Evolutionary conservation across 345 rosid genomes (phyloP).

Genomic region (Hibiscus tridactylites): DNA sequence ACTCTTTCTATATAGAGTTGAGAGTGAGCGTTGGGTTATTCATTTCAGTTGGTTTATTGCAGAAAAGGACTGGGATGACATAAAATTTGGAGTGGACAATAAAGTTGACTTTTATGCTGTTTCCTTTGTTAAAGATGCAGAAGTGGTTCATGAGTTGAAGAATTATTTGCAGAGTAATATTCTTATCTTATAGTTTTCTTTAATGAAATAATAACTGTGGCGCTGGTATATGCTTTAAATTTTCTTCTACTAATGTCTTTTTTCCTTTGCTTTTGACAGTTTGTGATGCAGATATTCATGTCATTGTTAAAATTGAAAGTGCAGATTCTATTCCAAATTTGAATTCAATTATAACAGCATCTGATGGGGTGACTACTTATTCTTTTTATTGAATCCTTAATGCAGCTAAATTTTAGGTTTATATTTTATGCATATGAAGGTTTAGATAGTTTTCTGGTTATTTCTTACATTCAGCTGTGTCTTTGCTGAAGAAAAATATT

Average conservation of each 20-base stretch:
- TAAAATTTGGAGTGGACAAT: conserved; percentile 95
- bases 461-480: neutral
- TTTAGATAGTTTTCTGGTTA: neutral
- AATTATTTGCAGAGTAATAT: conserved; percentile 65
- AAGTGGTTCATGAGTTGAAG: conserved; percentile 97
- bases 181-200: neutral
- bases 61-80: conserved; percentile 99
- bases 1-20: neutral
- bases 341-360: conserved; percentile 93
- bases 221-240: neutral
- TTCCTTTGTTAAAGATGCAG: conserved; percentile 96
- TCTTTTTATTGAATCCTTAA: conserved; percentile 12
- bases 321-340: conserved; percentile 95
- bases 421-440: neutral
- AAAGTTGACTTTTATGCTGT: conserved; percentile 94
- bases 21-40: neutral
- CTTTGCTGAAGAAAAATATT: neutral
- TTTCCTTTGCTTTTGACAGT: conserved; percentile 31
- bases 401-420: conserved; percentile 4
- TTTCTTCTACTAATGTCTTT: conserved; percentile 7
- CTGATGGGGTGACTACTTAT: conserved; percentile 74
- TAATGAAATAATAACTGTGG: neutral
- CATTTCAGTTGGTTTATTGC: conserved; percentile 20
- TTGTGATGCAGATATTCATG: conserved; percentile 81
- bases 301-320: conserved; percentile 86